Base-by-base conservation (phyloP, 2,329 filamentous ascomycete species). In the Thelonectria rubi region DNA sequence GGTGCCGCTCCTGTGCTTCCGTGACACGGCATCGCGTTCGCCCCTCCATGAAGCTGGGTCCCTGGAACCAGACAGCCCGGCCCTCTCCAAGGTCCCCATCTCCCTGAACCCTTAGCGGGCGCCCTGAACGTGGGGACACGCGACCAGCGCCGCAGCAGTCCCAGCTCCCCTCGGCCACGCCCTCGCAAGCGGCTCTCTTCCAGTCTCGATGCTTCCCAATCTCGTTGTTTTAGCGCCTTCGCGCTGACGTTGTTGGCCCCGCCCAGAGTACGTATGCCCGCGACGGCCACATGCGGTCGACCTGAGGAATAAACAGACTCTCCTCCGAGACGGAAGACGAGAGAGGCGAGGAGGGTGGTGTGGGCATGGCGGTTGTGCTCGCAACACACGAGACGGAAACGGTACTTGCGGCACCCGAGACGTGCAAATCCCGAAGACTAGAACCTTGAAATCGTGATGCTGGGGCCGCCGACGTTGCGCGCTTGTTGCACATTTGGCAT, bases 201-300 rank as follows among this genome's bases (percentile, higher is more conserved):
- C 11, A 15, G 43, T 48, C 48, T 49, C 37, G 17, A 32, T 40
- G 51, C 49, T 37, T 34, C 55, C 40, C 43, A 30, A 52, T 50
- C 52, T 45, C 47, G 55, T 57, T 55, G 52, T 59, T 62, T 59
- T 66, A 63, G 64, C 64, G 62, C 55, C 43, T 20, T 56, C 49
- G n/a, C 32, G 55, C 62, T 66, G 64, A 66, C 62, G 64, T 65
- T 66, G 50, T 58, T 61, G 40, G 59, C 62, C 64, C 62, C 64
- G 55, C 58, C 37, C 20, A 37, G 49, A 32, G 55, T 66, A 65
- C 62, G 62, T 66, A 58, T 55, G 62, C 64, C 4, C 15, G 34
- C 34, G 4, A 12, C 32, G 11, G 34, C 34, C 49, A 50, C 43
- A 30, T n/a, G 15, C 24, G 9, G 12, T 49, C 39, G 43, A 57